Evolutionary conservation across 768 basidiomycete genomes (phyloP), one percentile per base, ranked within the genome.

Genomic region (Pisolithus marmoratus): DNA sequence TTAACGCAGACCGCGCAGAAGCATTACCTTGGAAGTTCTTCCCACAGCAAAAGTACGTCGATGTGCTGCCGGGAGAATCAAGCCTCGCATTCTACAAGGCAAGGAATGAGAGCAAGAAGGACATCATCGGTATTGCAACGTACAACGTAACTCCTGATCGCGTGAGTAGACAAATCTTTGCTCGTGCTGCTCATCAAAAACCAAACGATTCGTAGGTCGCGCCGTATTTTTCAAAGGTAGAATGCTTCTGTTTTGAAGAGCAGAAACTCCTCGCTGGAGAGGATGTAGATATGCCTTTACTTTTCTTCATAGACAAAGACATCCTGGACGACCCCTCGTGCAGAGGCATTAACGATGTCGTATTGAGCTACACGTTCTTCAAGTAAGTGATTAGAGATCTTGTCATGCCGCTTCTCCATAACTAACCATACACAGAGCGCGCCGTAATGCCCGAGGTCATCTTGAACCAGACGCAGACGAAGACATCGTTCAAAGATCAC

Each of bases 161-260:
- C 68, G 95, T 96, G 63, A 43, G 86, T 73, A 8, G 7, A 11
- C 1, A 15, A 24, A 26, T n/a, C 7, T 38, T 19, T 38, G 22
- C 34, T 15, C 38, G 20, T 17, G 38, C 17, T 20, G 5, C 31
- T 37, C n/a, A 15, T 27, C 11, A 15, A 31, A 47, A 19, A 17
- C 27, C 22, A 22, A 15, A 20, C 17, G 37, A 41, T 55, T 11
- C 48, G 38, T 62, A 97, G 95, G 80, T 98, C 58, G 96, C 96
- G 8, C 94, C 95, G 0, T 98, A 98, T 69, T 99, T 99, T 64
- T 93, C 94, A 47, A 99, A 99, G 73, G 93, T 99, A 12, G 96
- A 99, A 68, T 99, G 96, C 59, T 99, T 99, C 75, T 99, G 96
- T 70, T 99, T 99, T 59, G 96, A 99, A 67, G 96, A 99, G 66